Evolutionary conservation across 2,329 filamentous ascomycete species (phyloP), one percentile per base, ranked within the genome.

Genomic region (Arthroderma uncinatum): DNA sequence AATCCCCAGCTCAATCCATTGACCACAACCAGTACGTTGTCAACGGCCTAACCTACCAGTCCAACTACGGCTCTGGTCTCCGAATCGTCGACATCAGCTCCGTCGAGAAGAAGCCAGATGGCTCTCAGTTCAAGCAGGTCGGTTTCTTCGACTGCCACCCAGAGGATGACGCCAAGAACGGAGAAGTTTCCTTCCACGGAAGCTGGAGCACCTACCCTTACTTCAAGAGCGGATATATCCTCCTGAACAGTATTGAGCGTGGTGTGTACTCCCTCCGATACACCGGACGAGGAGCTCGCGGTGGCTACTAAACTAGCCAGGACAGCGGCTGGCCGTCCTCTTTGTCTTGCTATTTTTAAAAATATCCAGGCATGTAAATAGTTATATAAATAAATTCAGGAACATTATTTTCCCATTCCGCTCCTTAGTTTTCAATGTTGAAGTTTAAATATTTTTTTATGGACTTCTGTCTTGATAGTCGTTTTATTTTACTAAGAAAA

Each of bases 181-280:
- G 76, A 1, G 55, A 59, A 2, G 70, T 76, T 7, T 66, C 68
- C 0, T 77, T 77, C 25, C 62, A 70, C 1, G 76, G 73, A 2
- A 74, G 74, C 1, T 80, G 78, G 78, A 75, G 71, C 25, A 72
- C 73, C 53, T 80, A 78, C 59, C 74, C 75, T 1, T 74, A 67
- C 60, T 80, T 79, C 64, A 73, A 73, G 62, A 75, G 71, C 1
- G 78, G 78, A 1, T 74, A 74, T 61, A 72, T 80, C 57, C 71
- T 79, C 6, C 64, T 80, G 60, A 79, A 80, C 66, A 77, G 73
- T 2, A 80, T 79, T 57, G 78, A 80, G 67, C 68, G 77, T 4
- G 78, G 78, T 54, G 71, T 73, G 4, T 80, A 75, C 53, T 71
- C 76, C 6, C 69, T 80, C 9, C 79, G 78, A 69, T 61, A 58